Conservation (phyloP, 768 basidiomycete genomes). For the Cyathus striatus region DNA sequence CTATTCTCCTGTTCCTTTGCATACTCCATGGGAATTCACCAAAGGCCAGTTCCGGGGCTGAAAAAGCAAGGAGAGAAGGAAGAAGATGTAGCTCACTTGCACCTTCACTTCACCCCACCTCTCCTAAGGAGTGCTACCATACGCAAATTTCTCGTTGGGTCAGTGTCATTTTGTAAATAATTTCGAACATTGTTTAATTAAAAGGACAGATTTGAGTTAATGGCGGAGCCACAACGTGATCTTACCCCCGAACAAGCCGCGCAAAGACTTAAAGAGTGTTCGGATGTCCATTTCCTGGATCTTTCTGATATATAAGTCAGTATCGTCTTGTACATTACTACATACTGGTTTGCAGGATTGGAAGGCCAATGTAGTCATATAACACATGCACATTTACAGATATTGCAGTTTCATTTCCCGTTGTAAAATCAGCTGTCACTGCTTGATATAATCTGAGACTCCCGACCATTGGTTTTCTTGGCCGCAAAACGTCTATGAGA, state of each 20-base stretch:
- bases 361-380: no score
- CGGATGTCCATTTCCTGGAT: slow-evolving; percentile 57
- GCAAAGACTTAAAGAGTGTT: slow-evolving; percentile 44
- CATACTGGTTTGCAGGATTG: no score
- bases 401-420: no score
- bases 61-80: slow-evolving; percentile 30
- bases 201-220: slow-evolving; percentile 69
- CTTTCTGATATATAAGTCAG: slow-evolving; percentile 1
- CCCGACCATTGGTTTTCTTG: no score
- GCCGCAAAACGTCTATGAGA: slow-evolving; percentile 44
- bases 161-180: slow-evolving; percentile 16
- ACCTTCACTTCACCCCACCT: slow-evolving; percentile 85
- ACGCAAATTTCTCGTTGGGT: slow-evolving; percentile 90
- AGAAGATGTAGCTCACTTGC: slow-evolving; percentile 69
- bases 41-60: slow-evolving; percentile 46
- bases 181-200: slow-evolving; percentile 3
- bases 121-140: slow-evolving; percentile 77
- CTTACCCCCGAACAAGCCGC: slow-evolving; percentile 89
- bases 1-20: slow-evolving; percentile 84
- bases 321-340: neutral
- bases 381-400: no score
- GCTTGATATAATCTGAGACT: no score
- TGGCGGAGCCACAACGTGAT: slow-evolving; percentile 89
- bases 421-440: no score
- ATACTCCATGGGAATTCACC: slow-evolving; percentile 94